phyloP scores from a whole-genome alignment of 441 rosid genomes.

The Populus hybrid region DNA sequence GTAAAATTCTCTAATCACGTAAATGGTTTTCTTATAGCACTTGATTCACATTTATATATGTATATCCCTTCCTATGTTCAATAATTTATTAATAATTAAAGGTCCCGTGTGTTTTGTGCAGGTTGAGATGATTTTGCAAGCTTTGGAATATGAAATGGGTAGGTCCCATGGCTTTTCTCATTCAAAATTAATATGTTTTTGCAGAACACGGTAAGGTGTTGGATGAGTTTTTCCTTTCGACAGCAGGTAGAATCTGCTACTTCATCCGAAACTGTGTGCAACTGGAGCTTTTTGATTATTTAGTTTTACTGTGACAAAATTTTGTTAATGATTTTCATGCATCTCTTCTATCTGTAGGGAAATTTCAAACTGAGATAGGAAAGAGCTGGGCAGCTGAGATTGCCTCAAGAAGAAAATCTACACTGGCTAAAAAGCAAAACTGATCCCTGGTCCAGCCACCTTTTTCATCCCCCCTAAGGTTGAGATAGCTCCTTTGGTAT shows the following conservation, averaged over 20 bases:
- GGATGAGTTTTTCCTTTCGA: too few species aligned
- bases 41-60: background rate
- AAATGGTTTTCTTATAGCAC: background rate
- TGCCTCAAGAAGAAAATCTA: slow-evolving; percentile 61
- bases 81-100: background rate
- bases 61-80: background rate
- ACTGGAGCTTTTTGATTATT: too few species aligned
- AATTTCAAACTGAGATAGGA: slow-evolving; percentile 10
- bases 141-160: slow-evolving; percentile 87
- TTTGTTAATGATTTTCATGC: too few species aligned
- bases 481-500: too few species aligned
- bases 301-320: too few species aligned
- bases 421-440: slow-evolving; percentile 31
- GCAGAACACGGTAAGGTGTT: too few species aligned
- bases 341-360: too few species aligned
- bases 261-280: background rate
- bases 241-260: background rate
- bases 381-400: slow-evolving; percentile 89
- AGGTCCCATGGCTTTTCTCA: background rate
- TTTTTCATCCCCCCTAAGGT: background rate
- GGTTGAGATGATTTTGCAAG: slow-evolving; percentile 97
- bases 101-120: slow-evolving; percentile 17
- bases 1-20: background rate
- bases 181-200: too few species aligned
- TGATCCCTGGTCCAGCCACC: slow-evolving; percentile 17